phyloP scores from a whole-genome alignment of 208 protist genomes.

The Leishmania arabica region DNA sequence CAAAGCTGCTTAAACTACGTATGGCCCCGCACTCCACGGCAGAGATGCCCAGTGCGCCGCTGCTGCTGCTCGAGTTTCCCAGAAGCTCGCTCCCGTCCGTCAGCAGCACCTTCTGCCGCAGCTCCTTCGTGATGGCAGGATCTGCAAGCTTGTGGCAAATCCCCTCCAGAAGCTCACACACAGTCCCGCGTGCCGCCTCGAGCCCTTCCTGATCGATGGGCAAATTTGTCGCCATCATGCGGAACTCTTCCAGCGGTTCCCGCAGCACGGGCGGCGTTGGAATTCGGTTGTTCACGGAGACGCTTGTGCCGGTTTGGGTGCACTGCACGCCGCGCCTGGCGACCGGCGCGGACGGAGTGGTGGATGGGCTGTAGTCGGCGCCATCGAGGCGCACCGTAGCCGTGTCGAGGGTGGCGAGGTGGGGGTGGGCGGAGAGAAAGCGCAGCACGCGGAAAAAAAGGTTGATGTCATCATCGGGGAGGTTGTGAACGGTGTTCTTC shows the following conservation, averaged over 20 bases:
- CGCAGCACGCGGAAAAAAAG: slow-evolving; percentile 64
- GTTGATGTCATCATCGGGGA: slow-evolving; percentile 36
- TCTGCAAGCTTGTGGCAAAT: slow-evolving; percentile 18
- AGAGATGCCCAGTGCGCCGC: neutral
- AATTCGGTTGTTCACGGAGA: slow-evolving; percentile 28
- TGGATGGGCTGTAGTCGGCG: neutral
- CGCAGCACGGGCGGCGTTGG: slow-evolving; percentile 28
- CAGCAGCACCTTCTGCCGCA: slow-evolving; percentile 18
- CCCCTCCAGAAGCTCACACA: slow-evolving; percentile 22
- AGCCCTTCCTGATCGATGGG: slow-evolving; percentile 38
- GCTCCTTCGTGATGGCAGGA: slow-evolving; percentile 9
- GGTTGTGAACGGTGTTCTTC: neutral
- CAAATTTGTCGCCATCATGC: slow-evolving; percentile 65
- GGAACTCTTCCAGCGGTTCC: slow-evolving; percentile 49
- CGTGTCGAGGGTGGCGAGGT: neutral
- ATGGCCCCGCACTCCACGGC: neutral
- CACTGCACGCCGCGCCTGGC: neutral
- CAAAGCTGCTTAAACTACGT: neutral
- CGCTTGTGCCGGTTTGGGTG: slow-evolving; percentile 17
- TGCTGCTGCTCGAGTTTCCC: neutral
- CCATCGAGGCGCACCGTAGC: neutral
- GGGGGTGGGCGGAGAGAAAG: slow-evolving; percentile 40
- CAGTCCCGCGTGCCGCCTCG: slow-evolving; percentile 8
- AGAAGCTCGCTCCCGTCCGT: neutral
- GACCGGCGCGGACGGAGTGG: neutral